These are phyloP conservation scores for Fusarium secorum DNA, from an alignment of 2,329 filamentous ascomycete genomes.

Conservation along the genomic window DNA sequence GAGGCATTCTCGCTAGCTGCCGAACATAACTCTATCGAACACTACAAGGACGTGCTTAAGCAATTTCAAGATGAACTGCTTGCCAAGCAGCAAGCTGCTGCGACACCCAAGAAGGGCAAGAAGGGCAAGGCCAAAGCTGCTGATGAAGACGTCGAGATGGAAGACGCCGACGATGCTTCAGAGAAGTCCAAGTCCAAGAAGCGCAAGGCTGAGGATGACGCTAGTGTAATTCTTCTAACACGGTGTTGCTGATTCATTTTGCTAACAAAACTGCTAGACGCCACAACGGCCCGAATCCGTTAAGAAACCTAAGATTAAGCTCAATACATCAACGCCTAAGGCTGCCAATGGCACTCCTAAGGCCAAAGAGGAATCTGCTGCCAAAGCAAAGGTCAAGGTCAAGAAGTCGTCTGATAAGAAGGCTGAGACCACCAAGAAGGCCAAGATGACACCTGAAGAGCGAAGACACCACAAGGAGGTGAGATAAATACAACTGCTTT, in stretches of 20 bases:
- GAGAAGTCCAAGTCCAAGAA: conserved; percentile 75
- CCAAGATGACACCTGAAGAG: conserved; percentile 66
- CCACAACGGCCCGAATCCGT: conserved; percentile 67
- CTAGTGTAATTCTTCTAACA: conserved; percentile 52
- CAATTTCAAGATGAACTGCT: conserved; percentile 72
- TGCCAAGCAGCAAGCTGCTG: conserved; percentile 54
- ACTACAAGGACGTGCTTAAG: conserved; percentile 83
- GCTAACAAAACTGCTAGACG: conserved; percentile 52
- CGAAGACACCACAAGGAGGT: conserved; percentile 67
- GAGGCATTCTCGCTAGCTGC: conserved; percentile 82
- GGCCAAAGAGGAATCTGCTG: conserved; percentile 59
- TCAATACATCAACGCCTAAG: conserved; percentile 57
- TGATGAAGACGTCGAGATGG: conserved; percentile 68
- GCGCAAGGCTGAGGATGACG: conserved; percentile 86
- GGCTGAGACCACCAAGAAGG: conserved; percentile 61
- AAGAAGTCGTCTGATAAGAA: conserved; percentile 69
- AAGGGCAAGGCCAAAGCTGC: conserved; percentile 60
- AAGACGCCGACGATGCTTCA: conserved; percentile 63
- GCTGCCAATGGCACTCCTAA: conserved; percentile 49
- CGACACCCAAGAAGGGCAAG: conserved; percentile 52
- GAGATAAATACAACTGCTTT: conserved; percentile 34
- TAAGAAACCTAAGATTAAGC: conserved; percentile 74
- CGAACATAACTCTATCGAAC: conserved; percentile 77
- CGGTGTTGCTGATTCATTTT: background rate
- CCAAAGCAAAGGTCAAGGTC: conserved; percentile 62